Evolutionary conservation across 192 early-diverging fungal species (phyloP).

Genomic region (Backusella morwellensis): DNA sequence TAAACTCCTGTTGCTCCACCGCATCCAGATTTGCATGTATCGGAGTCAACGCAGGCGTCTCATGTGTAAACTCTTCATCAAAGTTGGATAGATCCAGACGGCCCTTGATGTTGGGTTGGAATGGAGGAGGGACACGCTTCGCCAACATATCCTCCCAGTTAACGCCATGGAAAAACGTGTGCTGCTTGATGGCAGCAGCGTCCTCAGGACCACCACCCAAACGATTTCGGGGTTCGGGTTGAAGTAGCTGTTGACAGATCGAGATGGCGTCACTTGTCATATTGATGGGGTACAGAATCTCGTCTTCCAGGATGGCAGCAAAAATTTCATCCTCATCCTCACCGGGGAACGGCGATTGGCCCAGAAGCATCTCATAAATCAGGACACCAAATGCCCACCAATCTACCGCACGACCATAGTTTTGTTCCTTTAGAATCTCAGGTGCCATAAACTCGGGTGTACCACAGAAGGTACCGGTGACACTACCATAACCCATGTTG

Average conservation of each 20-base stretch:
- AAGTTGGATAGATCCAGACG: slow-evolving; percentile 94
- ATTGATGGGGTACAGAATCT: slow-evolving; percentile 70
- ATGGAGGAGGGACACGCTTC: slow-evolving; percentile 65
- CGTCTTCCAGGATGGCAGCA: slow-evolving; percentile 78
- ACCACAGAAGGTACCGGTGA: slow-evolving; percentile 81
- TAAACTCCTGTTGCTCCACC: slow-evolving; percentile 87
- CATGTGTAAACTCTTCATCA: slow-evolving; percentile 93
- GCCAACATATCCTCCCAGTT: slow-evolving; percentile 76
- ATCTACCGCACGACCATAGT: slow-evolving; percentile 76
- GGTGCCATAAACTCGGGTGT: slow-evolving; percentile 92
- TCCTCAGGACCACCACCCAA: slow-evolving; percentile 63
- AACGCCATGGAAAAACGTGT: slow-evolving; percentile 71
- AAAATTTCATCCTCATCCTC: slow-evolving; percentile 87
- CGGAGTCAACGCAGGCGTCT: slow-evolving; percentile 85
- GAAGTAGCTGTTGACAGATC: slow-evolving; percentile 72
- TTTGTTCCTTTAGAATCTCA: slow-evolving; percentile 75
- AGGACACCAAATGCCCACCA: slow-evolving; percentile 78
- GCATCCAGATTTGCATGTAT: slow-evolving; percentile 77
- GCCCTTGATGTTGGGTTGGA: slow-evolving; percentile 59
- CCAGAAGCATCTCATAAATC: slow-evolving; percentile 68
- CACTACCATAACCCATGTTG: slow-evolving; percentile 63
- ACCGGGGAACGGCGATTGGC: slow-evolving; percentile 71
- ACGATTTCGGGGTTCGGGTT: slow-evolving; percentile 61
- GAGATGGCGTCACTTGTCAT: slow-evolving; percentile 68
- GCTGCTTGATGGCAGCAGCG: slow-evolving; percentile 67